Base-by-base conservation (phyloP, 192 early-diverging fungal genomes). In the Podila horticola region DNA sequence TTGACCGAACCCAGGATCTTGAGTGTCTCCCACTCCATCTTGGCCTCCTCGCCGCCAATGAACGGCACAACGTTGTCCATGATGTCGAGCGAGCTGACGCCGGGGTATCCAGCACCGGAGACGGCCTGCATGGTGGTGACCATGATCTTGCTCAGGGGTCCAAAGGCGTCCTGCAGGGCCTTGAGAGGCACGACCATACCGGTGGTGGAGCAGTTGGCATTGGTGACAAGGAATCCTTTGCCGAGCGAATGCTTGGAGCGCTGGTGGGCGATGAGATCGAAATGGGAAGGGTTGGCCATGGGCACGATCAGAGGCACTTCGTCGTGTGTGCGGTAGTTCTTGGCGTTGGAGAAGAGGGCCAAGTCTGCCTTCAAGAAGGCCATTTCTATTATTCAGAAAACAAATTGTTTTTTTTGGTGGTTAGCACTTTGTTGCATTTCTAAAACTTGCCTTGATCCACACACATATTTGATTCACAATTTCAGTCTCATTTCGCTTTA, bases 161-260 rank as follows among this genome's bases (percentile, higher is more conserved):
- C 98, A 84, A 97, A 99, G 50, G 88, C 89, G 82, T 98, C 94
- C 82, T 96, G 92, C 64, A 98, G 86, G 15, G 97, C 93, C 82
- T 94, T 94, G 62, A 96, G 84, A 3, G 92, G 91, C 64, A 97
- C 95, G 17, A 97, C 97, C 38, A 99, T 89, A 26, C 98, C 98
- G 5, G 98, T 95, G 55, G 98, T 96, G n/a, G 98, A 97, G 86
- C 98, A 99, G 87, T 99, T 99, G 57, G 97, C 94, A 87, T 98
- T 99, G 28, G 98, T 98, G 63, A 98, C 90, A 26, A 99, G 82
- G 82, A 97, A 96, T 50, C 97, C 97, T 82, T 90, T 90, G 62
- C 87, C 84, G 52, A 89, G 83, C 3, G 84, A 67, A 29, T 89
- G 87, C 62, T 86, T 83, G 3, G 72, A 60, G 19, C 94, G 90